phyloP scores from a whole-genome alignment of 352 stramenopile species.

The Phytopythium ostracodes region DNA sequence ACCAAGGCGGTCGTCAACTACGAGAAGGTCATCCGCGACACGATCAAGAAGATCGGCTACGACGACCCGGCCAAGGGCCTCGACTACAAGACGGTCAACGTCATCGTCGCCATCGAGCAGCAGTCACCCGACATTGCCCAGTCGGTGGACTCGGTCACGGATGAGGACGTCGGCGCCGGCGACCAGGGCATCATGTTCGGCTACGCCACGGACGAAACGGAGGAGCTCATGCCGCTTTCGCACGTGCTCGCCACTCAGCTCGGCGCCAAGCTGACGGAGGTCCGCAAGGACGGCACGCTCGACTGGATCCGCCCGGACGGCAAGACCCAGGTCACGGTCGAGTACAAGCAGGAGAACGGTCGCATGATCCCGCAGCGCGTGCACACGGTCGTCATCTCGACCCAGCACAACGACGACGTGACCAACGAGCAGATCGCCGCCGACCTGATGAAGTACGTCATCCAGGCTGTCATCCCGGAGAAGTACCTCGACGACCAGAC shows the following conservation, averaged over 20 bases:
- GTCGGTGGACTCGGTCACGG: conserved; percentile 95
- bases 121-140: conserved; percentile 99
- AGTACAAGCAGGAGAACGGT: conserved; percentile 97
- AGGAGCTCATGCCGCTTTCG: conserved; percentile 97
- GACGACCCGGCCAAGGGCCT: conserved; percentile 98
- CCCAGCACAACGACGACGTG: conserved; percentile 98
- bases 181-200: conserved; percentile 95
- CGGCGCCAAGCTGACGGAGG: conserved; percentile 95
- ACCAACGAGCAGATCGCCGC: conserved; percentile 98
- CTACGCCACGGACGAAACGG: conserved; percentile 98
- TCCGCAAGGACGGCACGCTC: conserved; percentile 98
- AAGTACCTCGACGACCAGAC: conserved; percentile 99
- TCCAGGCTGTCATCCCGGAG: conserved; percentile 97
- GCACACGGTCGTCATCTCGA: conserved; percentile 99
- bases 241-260: conserved; percentile 97
- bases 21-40: conserved; percentile 98
- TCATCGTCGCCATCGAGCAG: conserved; percentile 99
- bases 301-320: conserved; percentile 99
- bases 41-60: conserved; percentile 99
- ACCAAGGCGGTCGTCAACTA: conserved; percentile 99
- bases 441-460: conserved; percentile 99
- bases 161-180: conserved; percentile 97
- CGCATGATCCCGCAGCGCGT: conserved; percentile 95
- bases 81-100: conserved; percentile 99
- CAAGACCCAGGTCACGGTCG: conserved; percentile 98